phyloP scores from a whole-genome alignment of 352 stramenopile genomes.

The Pythium oligandrum region DNA sequence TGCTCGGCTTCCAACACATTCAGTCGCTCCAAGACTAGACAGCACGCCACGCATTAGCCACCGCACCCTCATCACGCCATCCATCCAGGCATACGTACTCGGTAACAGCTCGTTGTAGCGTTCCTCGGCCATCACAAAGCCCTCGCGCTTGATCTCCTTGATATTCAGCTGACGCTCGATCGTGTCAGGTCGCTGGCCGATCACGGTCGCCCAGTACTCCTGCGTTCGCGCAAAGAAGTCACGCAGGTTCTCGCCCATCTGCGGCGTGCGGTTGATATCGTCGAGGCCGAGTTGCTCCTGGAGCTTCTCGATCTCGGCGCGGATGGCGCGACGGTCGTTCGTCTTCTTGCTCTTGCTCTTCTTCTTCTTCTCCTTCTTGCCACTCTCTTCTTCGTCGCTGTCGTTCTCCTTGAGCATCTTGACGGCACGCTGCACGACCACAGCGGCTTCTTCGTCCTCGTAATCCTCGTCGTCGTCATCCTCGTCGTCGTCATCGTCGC shows the following conservation, averaged over 20 bases:
- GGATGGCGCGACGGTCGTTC: conserved; percentile 62
- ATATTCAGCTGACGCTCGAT: conserved; percentile 65
- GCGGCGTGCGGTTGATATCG: conserved; percentile 64
- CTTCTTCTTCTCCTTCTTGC: conserved; percentile 61
- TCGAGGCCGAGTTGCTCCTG: conserved; percentile 71
- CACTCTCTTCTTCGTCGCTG: conserved; percentile 14
- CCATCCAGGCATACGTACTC: conserved; percentile 24
- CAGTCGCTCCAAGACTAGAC: conserved; percentile 65
- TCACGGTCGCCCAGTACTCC: conserved; percentile 56
- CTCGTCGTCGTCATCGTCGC: conserved; percentile 71
- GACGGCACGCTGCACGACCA: conserved; percentile 39
- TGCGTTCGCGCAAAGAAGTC: conserved; percentile 86
- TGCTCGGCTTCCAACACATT: conserved; percentile 79
- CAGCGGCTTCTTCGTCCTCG: conserved; percentile 25
- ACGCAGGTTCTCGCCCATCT: conserved; percentile 79
- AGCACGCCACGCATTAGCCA: conserved; percentile 9
- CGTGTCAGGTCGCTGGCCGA: conserved; percentile 57
- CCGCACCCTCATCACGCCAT: background rate
- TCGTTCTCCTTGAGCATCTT: conserved; percentile 42
- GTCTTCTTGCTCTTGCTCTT: conserved; percentile 58
- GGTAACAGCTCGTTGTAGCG: conserved; percentile 80
- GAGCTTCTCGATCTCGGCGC: conserved; percentile 80
- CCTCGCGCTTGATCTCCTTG: conserved; percentile 86
- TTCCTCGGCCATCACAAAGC: conserved; percentile 63
- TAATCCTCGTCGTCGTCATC: conserved; percentile 49